phyloP scores from a whole-genome alignment of 2,329 filamentous ascomycete genomes.

The Incumbomyces delicatus region DNA sequence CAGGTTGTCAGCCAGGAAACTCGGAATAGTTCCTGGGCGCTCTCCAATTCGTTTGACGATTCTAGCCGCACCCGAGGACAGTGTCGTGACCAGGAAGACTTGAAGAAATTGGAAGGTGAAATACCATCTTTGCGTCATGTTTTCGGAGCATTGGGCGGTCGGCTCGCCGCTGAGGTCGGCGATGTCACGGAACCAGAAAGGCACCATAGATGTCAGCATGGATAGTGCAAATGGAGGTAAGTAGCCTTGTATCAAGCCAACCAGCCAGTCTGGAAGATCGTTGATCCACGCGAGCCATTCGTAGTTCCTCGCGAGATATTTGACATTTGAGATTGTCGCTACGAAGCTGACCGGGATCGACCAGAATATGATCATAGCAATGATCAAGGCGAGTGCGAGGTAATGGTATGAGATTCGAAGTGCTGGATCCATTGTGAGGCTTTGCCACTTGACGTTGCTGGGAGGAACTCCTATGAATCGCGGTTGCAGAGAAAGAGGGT shows the following conservation, averaged over 20 bases:
- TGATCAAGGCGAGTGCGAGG: slow-evolving; percentile 57
- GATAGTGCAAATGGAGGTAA: slow-evolving; percentile 68
- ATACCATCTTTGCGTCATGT: slow-evolving; percentile 85
- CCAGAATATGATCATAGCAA: slow-evolving; percentile 80
- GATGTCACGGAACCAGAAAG: slow-evolving; percentile 71
- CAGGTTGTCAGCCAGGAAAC: slow-evolving; percentile 61
- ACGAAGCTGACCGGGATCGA: slow-evolving; percentile 66
- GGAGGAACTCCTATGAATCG: slow-evolving; percentile 76
- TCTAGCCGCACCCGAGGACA: slow-evolving; percentile 64
- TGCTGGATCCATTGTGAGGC: slow-evolving; percentile 63
- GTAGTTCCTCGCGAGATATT: slow-evolving; percentile 45
- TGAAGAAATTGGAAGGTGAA: slow-evolving; percentile 67
- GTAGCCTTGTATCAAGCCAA: slow-evolving; percentile 75
- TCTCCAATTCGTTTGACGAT: slow-evolving; percentile 55
- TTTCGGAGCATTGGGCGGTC: slow-evolving; percentile 66
- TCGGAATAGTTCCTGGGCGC: slow-evolving; percentile 54
- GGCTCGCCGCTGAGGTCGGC: slow-evolving; percentile 73
- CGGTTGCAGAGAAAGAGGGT: slow-evolving; percentile 74
- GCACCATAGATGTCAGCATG: slow-evolving; percentile 78
- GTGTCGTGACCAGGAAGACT: slow-evolving; percentile 77
- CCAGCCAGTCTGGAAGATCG: slow-evolving; percentile 56
- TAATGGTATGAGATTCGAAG: slow-evolving; percentile 53
- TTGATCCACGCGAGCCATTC: slow-evolving; percentile 65
- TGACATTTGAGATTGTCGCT: slow-evolving; percentile 78
- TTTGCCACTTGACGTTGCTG: slow-evolving; percentile 78